These are phyloP conservation scores for Chlorella sp. DNA, from an alignment of 139 green algal genomes.

Conservation along the genomic window DNA sequence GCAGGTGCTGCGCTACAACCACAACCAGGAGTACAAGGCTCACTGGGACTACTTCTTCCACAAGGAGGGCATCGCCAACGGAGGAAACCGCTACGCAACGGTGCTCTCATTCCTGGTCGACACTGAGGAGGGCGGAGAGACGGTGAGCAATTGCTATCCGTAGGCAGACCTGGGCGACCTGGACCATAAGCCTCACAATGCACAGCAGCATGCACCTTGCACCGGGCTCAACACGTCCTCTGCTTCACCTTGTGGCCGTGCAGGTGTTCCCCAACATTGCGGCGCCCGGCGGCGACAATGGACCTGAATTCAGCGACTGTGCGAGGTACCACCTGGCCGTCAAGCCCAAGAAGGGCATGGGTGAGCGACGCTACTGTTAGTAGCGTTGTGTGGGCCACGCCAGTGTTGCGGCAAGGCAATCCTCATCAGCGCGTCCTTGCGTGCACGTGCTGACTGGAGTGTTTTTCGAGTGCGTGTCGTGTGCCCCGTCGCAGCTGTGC, in stretches of 20 bases:
- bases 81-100: slow-evolving; percentile 67
- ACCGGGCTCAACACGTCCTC: no score
- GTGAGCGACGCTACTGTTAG: no score
- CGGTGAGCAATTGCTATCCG: no score
- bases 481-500: no score
- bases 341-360: slow-evolving; percentile 43
- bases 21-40: slow-evolving; percentile 47
- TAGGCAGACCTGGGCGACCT: no score
- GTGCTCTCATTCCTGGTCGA: slow-evolving; percentile 72
- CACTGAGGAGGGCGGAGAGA: slow-evolving; percentile 49
- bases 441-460: not conserved
- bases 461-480: no score
- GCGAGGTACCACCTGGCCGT: slow-evolving; percentile 49
- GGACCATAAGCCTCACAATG: no score
- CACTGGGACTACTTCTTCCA: slow-evolving; percentile 24
- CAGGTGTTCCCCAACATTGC: slow-evolving; percentile 62
- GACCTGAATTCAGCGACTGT: slow-evolving; percentile 44
- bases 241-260: no score
- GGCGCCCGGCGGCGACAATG: slow-evolving; percentile 34
- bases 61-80: slow-evolving; percentile 31
- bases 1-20: slow-evolving; percentile 64
- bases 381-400: no score
- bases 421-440: no score
- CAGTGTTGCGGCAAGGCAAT: no score
- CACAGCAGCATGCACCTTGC: no score